Evolutionary conservation across 345 rosid genomes (phyloP).

Genomic region (Syzygium aromaticum): DNA sequence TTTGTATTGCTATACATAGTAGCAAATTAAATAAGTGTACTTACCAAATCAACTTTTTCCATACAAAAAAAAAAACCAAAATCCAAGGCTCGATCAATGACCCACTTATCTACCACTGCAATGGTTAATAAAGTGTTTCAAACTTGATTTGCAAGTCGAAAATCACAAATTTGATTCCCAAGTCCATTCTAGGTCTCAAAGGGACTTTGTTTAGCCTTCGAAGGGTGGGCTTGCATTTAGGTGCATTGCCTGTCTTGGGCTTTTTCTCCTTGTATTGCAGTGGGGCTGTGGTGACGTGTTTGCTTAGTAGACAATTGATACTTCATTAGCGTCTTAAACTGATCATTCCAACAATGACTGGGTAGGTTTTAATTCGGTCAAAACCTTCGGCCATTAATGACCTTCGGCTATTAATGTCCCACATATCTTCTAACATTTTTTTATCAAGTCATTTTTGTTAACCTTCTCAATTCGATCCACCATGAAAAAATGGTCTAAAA

Average conservation of each 20-base stretch:
- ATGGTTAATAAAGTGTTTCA: not conserved
- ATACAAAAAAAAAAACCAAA: not conserved
- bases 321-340: not conserved
- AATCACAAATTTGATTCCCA: not conserved
- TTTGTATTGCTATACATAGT: not conserved
- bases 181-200: not conserved
- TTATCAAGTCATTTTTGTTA: too few species aligned
- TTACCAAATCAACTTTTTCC: not conserved
- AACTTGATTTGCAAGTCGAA: not conserved
- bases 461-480: too few species aligned
- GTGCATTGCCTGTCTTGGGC: not conserved
- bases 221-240: not conserved
- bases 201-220: not conserved
- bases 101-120: not conserved
- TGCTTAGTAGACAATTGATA: not conserved
- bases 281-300: not conserved
- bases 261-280: too few species aligned
- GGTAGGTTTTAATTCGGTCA: not conserved
- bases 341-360: not conserved
- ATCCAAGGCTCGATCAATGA: not conserved
- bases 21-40: not conserved
- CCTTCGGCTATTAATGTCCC: too few species aligned
- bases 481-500: not conserved
- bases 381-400: not conserved
- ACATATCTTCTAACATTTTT: too few species aligned